These are phyloP conservation scores for Hanseniaspora uvarum DNA, from an alignment of 1,139 yeast genomes.

Conservation along the genomic window DNA sequence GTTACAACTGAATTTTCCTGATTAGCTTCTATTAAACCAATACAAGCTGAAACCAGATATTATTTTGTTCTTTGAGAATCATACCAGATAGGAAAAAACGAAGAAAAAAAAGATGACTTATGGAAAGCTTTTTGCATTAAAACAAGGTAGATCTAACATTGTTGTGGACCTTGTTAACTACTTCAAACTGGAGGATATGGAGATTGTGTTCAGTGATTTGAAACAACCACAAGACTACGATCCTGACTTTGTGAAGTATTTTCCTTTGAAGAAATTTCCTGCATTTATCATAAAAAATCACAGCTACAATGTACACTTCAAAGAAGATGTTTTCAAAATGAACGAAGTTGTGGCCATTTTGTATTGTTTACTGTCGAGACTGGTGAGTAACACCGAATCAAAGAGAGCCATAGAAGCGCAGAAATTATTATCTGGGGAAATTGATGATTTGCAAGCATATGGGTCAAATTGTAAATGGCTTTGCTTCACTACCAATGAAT, in stretches of 20 bases:
- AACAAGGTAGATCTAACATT: not conserved
- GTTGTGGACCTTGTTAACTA: not conserved
- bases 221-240: conserved; percentile 24
- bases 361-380: not conserved
- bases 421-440: not conserved
- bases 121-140: not conserved
- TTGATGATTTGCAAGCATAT: not conserved
- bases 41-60: no score
- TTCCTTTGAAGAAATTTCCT: conserved; percentile 66
- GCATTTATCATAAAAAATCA: conserved; percentile 36
- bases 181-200: not conserved
- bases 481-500: not conserved
- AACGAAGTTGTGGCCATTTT: not conserved
- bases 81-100: no score
- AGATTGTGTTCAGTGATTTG: not conserved
- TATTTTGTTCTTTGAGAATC: no score
- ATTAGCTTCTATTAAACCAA: no score
- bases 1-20: no score
- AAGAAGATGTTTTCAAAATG: conserved; percentile 4
- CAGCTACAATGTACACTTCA: not conserved
- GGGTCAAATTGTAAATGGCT: conserved; percentile 4
- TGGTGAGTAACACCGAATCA: not conserved
- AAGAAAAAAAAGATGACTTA: not conserved
- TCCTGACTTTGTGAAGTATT: conserved; percentile 39
- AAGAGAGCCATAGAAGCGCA: not conserved